Percentiles rank a stretch among this genome's conserved stretches.
Evolutionary conservation across 176 grass and related monocot genomes (phyloP).

Genomic region (Ananas comosus): DNA sequence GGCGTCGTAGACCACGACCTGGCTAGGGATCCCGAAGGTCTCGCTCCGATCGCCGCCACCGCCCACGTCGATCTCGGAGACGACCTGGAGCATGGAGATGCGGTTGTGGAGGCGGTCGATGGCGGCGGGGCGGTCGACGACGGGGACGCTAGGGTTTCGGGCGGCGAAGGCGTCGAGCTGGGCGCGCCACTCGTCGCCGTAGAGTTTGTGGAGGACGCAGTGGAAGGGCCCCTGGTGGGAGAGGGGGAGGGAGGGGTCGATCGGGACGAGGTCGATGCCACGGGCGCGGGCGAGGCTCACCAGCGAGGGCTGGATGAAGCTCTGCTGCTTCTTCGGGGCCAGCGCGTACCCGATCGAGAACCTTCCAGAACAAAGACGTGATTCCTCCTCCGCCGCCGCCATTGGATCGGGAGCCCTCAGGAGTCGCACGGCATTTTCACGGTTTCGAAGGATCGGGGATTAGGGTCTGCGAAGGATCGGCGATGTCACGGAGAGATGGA

Average conservation of each 20-base stretch:
- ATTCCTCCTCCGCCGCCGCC: background rate
- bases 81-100: slow-evolving; percentile 96
- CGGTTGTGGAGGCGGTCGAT: slow-evolving; percentile 95
- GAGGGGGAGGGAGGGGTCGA: slow-evolving; percentile 45
- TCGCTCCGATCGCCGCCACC: slow-evolving; percentile 9
- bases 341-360: slow-evolving; percentile 67
- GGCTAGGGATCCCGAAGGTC: slow-evolving; percentile 83
- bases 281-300: slow-evolving; percentile 23
- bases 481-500: background rate
- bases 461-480: background rate
- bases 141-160: slow-evolving; percentile 35
- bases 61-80: slow-evolving; percentile 61
- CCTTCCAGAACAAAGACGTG: background rate
- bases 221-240: slow-evolving; percentile 76
- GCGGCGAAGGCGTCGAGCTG: slow-evolving; percentile 59
- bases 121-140: slow-evolving; percentile 57
- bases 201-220: slow-evolving; percentile 84
- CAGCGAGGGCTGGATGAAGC: slow-evolving; percentile 84
- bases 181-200: slow-evolving; percentile 54
- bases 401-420: background rate
- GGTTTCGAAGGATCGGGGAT: background rate
- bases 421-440: background rate
- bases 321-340: slow-evolving; percentile 73
- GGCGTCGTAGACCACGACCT: slow-evolving; percentile 76
- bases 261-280: slow-evolving; percentile 59